phyloP scores from a whole-genome alignment of 805 yeast species.

The Phaffomyces thermotolerans region DNA sequence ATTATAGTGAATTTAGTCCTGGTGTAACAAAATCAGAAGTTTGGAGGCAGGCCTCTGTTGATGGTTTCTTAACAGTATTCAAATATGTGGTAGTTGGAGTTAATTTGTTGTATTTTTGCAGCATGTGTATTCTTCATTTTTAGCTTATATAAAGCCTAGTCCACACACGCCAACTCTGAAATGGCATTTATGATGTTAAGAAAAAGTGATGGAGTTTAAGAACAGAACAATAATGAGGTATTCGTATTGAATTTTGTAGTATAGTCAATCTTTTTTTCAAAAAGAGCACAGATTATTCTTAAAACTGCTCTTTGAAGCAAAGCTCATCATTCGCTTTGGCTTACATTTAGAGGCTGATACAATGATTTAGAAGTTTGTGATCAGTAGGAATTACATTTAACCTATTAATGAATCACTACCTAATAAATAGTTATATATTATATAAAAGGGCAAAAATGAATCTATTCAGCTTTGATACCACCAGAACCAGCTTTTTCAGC shows the following conservation, averaged over 20 bases:
- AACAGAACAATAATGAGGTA: too few relatives aligned
- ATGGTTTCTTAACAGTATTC: not conserved
- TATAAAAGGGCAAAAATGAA: not conserved
- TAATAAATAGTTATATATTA: not conserved
- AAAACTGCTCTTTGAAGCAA: too few relatives aligned
- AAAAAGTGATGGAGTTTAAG: too few relatives aligned
- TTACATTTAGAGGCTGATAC: too few relatives aligned
- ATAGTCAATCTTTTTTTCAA: too few relatives aligned
- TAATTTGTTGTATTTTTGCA: not conserved
- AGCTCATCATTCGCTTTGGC: too few relatives aligned
- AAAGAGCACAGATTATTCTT: too few relatives aligned
- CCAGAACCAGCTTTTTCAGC: slow-evolving; percentile 84
- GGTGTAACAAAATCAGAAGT: not conserved
- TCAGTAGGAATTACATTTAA: too few relatives aligned
- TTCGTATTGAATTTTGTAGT: too few relatives aligned
- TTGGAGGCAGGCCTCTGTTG: not conserved
- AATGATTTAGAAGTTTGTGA: too few relatives aligned
- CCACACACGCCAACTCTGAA: not conserved
- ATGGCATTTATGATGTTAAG: too few relatives aligned
- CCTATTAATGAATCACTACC: too few relatives aligned
- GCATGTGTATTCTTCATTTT: not conserved
- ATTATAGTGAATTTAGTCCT: not conserved
- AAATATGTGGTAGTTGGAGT: not conserved
- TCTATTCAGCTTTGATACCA: slow-evolving; percentile 53
- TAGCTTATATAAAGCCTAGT: not conserved